Percentiles rank a stretch among this genome's conserved stretches.
phyloP scores from a whole-genome alignment of 257 asterid species.

The Penstemon eatonii region DNA sequence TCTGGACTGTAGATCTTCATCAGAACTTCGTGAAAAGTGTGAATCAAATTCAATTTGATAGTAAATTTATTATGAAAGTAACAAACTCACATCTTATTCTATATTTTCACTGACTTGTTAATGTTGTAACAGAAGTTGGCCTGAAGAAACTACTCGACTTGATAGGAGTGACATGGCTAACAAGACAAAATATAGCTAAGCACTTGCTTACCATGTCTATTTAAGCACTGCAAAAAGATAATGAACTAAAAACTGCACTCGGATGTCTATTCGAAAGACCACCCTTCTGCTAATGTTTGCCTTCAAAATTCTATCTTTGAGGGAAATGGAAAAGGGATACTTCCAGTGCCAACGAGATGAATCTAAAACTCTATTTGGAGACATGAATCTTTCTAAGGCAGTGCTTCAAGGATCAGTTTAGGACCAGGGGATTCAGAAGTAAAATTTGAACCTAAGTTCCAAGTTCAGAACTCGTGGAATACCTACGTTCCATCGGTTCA shows the following conservation, averaged over 20 bases:
- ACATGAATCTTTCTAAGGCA: slow-evolving; percentile 37
- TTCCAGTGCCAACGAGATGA: slow-evolving; percentile 35
- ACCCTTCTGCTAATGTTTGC: slow-evolving; percentile 31
- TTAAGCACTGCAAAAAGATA: slow-evolving; percentile 69
- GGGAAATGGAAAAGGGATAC: slow-evolving; percentile 33
- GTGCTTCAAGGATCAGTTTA: slow-evolving; percentile 33
- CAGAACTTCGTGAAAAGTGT: slow-evolving; percentile 70
- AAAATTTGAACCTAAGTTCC: slow-evolving; percentile 39
- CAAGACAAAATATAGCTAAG: slow-evolving; percentile 75
- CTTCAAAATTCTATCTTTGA: slow-evolving; percentile 33
- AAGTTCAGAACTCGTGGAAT: slow-evolving; percentile 40
- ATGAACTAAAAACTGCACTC: slow-evolving; percentile 50
- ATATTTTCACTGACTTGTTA: neutral
- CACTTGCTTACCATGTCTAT: slow-evolving; percentile 89
- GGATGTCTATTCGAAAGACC: slow-evolving; percentile 44
- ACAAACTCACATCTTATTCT: too few relatives aligned
- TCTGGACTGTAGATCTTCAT: slow-evolving; percentile 72
- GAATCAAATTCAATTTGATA: slow-evolving; percentile 55
- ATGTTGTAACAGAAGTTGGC: slow-evolving; percentile 54
- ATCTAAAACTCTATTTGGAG: slow-evolving; percentile 31
- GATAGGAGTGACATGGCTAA: slow-evolving; percentile 71
- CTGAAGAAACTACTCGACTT: slow-evolving; percentile 75
- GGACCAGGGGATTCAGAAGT: slow-evolving; percentile 35
- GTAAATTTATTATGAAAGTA: slow-evolving; percentile 38
- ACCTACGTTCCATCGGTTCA: slow-evolving; percentile 38